These are phyloP conservation scores for Digitaria exilis DNA, from an alignment of 202 grass and related monocot genomes.

Conservation along the genomic window DNA sequence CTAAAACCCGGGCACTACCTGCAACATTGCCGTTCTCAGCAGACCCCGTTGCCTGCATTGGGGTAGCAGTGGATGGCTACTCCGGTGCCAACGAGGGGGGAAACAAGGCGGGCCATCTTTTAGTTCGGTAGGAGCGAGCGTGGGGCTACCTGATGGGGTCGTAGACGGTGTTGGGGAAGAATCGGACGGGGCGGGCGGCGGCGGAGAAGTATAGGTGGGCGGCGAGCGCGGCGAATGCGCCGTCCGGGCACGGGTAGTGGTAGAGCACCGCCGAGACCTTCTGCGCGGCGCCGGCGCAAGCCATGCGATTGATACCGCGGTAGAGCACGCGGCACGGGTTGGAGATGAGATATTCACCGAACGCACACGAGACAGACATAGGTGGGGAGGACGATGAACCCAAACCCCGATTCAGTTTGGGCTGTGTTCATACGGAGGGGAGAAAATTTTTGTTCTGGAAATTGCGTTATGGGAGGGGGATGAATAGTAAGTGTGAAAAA, in stretches of 20 bases:
- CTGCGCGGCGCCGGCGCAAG: conserved; percentile 30
- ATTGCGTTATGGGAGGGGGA: too few species aligned
- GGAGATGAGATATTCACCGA: too few species aligned
- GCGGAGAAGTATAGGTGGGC: conserved; percentile 96
- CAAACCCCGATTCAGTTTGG: too few species aligned
- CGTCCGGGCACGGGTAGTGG: conserved; percentile 96
- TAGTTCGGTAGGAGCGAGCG: too few species aligned
- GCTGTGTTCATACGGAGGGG: too few species aligned
- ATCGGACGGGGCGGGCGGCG: conserved; percentile 63
- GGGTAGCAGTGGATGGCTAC: neutral
- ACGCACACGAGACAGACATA: too few species aligned
- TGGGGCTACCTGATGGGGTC: conserved; percentile 71
- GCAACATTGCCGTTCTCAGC: neutral
- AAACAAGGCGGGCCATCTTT: neutral
- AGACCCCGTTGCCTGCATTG: neutral
- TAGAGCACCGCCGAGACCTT: conserved; percentile 84
- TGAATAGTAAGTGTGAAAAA: too few species aligned
- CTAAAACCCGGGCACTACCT: neutral
- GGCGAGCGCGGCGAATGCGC: conserved; percentile 86
- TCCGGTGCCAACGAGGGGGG: neutral
- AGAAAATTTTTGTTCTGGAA: too few species aligned
- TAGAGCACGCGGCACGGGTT: neutral
- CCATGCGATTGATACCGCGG: conserved; percentile 31
- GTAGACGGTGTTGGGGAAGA: conserved; percentile 93
- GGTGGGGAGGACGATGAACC: too few species aligned